These are phyloP conservation scores for Erodium maritimum DNA, from an alignment of 345 rosid species.

Conservation along the genomic window DNA sequence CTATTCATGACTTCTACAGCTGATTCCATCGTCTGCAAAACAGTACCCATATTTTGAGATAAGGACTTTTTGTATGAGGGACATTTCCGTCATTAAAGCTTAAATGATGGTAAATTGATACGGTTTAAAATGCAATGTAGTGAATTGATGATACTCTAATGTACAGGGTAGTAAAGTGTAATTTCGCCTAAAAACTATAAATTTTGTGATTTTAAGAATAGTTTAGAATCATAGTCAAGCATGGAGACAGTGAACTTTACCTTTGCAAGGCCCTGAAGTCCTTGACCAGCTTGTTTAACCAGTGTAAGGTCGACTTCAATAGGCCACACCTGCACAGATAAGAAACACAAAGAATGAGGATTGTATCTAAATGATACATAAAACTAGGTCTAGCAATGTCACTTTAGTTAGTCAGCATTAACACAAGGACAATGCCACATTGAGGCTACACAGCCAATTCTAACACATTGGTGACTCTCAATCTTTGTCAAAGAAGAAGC, in stretches of 20 bases:
- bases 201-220: no score
- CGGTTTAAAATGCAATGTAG: no score
- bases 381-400: background rate
- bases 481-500: background rate
- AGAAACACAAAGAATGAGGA: slow-evolving; percentile 3
- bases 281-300: slow-evolving; percentile 69
- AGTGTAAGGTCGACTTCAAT: slow-evolving; percentile 63
- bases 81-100: no score
- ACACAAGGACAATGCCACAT: background rate
- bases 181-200: no score
- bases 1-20: background rate
- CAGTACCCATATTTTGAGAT: no score
- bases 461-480: background rate
- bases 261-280: slow-evolving; percentile 73
- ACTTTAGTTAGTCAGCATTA: background rate
- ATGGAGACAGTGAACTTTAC: slow-evolving; percentile 13
- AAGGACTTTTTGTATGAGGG: no score
- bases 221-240: background rate
- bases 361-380: background rate
- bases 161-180: no score
- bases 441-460: background rate
- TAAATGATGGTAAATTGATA: no score
- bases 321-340: slow-evolving; percentile 69
- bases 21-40: background rate
- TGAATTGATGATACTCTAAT: no score